These are phyloP conservation scores for Salix brachista DNA, from an alignment of 345 rosid species.

Conservation along the genomic window DNA sequence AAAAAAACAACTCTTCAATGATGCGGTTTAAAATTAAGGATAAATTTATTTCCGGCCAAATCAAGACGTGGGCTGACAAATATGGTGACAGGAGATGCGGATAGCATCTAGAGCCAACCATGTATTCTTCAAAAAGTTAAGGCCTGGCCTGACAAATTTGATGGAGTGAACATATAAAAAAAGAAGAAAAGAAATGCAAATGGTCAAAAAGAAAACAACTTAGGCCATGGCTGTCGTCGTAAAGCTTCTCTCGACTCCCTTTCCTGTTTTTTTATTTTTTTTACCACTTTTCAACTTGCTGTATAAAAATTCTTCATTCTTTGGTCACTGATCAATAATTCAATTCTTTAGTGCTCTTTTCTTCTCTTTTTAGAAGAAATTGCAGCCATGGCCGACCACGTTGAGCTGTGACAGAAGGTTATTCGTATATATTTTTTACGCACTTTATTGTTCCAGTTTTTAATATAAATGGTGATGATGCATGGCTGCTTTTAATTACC, in stretches of 20 bases:
- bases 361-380: not conserved
- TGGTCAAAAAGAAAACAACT: constrained; percentile 28
- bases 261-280: not conserved
- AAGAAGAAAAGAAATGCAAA: constrained; percentile 7
- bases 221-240: constrained; percentile 15
- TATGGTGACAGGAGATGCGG: not conserved
- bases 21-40: too few relatives aligned
- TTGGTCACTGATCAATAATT: not conserved
- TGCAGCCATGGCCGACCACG: not conserved
- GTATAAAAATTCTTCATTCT: not conserved
- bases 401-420: not conserved
- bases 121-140: not conserved
- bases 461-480: too few relatives aligned
- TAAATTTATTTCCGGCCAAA: too few relatives aligned
- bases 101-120: not conserved
- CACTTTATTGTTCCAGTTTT: not conserved
- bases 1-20: too few relatives aligned
- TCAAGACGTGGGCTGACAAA: not conserved
- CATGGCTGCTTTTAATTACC: too few relatives aligned
- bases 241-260: constrained; percentile 5
- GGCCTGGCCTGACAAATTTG: not conserved
- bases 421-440: not conserved
- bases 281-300: not conserved
- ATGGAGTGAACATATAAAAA: not conserved
- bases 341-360: not conserved